These are phyloP conservation scores for Chaetomiaceae sp. DNA, from an alignment of 2,329 filamentous ascomycete species.

Conservation along the genomic window DNA sequence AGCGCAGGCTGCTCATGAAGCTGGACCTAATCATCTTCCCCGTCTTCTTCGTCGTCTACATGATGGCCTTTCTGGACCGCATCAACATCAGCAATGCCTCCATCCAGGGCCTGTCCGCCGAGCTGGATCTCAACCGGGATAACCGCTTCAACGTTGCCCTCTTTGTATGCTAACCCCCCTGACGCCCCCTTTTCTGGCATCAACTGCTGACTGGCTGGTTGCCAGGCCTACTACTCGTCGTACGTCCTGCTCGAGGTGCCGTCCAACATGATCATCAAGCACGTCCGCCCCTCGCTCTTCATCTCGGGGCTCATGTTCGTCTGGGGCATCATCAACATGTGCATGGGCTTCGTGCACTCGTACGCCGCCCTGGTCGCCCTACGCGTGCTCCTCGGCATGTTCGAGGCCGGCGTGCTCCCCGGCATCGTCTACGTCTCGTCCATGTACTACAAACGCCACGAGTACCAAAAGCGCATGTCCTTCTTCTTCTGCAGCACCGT, in stretches of 20 bases:
- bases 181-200: not conserved
- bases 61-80: constrained; percentile 41
- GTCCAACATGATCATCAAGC: constrained; percentile 40
- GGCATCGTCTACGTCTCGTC: constrained; percentile 44
- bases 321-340: constrained; percentile 45
- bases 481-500: constrained; percentile 41
- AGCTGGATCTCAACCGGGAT: constrained; percentile 37
- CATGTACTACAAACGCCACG: constrained; percentile 46
- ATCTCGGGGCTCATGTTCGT: constrained; percentile 37
- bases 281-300: constrained; percentile 36
- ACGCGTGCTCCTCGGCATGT: constrained; percentile 38
- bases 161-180: constrained; percentile 27
- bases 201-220: not conserved
- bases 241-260: constrained; percentile 40
- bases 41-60: constrained; percentile 37
- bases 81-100: constrained; percentile 47
- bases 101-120: constrained; percentile 36
- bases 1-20: constrained; percentile 37
- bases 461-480: constrained; percentile 44
- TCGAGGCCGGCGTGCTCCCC: constrained; percentile 37
- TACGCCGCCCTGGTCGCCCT: constrained; percentile 38
- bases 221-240: constrained; percentile 31
- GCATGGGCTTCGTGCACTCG: constrained; percentile 42
- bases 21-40: constrained; percentile 40
- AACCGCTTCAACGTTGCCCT: constrained; percentile 43